Evolutionary conservation across 495 filamentous ascomycete genomes (phyloP).

Genomic region (Eremomyces bilateralis): DNA sequence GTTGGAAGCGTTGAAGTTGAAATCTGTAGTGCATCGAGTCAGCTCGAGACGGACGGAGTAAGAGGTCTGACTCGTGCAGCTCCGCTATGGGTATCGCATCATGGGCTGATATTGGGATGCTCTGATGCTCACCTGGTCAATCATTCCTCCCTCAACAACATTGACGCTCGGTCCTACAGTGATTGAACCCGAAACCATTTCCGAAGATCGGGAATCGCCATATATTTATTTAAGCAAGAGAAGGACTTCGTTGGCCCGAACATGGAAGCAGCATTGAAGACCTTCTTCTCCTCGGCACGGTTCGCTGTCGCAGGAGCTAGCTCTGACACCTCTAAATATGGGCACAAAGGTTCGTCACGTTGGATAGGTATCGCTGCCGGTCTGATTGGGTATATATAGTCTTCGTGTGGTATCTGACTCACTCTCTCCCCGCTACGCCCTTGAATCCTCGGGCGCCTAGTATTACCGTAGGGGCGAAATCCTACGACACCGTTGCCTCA

Average conservation of each 20-base stretch:
- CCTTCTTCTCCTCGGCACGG: constrained; percentile 61
- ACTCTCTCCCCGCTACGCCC: constrained; percentile 53
- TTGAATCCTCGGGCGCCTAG: constrained; percentile 51
- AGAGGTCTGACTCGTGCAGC: no score
- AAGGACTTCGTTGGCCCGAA: neutral
- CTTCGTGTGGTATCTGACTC: constrained; percentile 68
- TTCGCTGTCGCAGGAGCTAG: constrained; percentile 88
- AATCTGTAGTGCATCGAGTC: no score
- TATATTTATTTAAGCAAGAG: no score
- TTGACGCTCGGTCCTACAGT: no score
- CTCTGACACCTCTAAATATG: constrained; percentile 64
- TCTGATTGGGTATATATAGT: constrained; percentile 27
- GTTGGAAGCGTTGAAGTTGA: no score
- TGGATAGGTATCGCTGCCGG: neutral
- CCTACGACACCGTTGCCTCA: constrained; percentile 41
- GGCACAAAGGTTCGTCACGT: constrained; percentile 51
- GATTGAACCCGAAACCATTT: no score
- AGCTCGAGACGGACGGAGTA: no score
- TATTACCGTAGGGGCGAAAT: constrained; percentile 31
- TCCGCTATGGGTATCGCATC: no score
- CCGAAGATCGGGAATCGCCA: no score
- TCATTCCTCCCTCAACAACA: no score
- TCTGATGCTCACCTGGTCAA: no score
- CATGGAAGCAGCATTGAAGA: constrained; percentile 38
- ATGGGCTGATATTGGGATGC: no score